Conservation (phyloP, 2,329 filamentous ascomycete species). For the Colletotrichum godetiae region DNA sequence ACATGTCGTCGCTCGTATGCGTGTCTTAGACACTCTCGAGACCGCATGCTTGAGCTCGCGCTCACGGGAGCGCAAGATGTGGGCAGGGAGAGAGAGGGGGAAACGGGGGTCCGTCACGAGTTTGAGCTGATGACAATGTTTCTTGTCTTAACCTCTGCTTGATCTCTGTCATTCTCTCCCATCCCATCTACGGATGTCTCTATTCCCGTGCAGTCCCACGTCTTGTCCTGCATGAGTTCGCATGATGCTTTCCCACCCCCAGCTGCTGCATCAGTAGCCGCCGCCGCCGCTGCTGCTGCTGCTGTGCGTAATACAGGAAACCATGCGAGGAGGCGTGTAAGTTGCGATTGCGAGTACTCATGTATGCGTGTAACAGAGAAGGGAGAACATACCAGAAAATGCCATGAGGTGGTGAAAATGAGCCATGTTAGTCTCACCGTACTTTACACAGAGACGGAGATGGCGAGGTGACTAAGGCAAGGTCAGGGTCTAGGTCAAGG, state of each 20-base stretch:
- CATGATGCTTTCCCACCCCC: not conserved
- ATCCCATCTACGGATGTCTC: not conserved
- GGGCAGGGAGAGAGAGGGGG: not conserved
- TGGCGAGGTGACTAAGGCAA: not conserved
- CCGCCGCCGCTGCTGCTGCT: not conserved
- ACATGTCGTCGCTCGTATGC: not conserved
- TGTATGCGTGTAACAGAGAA: not conserved
- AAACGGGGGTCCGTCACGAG: not conserved
- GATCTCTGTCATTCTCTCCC: too few species aligned
- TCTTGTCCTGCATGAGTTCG: not conserved
- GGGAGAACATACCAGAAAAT: not conserved
- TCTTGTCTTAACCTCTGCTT: too few species aligned
- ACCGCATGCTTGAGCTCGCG: slow-evolving; percentile 25
- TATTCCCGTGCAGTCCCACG: not conserved
- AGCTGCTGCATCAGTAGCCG: too few species aligned
- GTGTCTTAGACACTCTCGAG: slow-evolving; percentile 32
- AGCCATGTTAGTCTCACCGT: not conserved
- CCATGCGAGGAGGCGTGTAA: not conserved
- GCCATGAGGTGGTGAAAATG: not conserved
- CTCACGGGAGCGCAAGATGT: slow-evolving; percentile 22
- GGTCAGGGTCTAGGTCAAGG: not conserved
- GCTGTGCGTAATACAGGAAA: not conserved
- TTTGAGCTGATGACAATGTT: not conserved
- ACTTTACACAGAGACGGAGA: not conserved
- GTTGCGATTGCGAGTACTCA: not conserved